A percentile compares a stretch with the other conserved stretches of the same genome.
phyloP scores from a whole-genome alignment of 2,329 filamentous ascomycete species.

The Diaporthe citriasiana region DNA sequence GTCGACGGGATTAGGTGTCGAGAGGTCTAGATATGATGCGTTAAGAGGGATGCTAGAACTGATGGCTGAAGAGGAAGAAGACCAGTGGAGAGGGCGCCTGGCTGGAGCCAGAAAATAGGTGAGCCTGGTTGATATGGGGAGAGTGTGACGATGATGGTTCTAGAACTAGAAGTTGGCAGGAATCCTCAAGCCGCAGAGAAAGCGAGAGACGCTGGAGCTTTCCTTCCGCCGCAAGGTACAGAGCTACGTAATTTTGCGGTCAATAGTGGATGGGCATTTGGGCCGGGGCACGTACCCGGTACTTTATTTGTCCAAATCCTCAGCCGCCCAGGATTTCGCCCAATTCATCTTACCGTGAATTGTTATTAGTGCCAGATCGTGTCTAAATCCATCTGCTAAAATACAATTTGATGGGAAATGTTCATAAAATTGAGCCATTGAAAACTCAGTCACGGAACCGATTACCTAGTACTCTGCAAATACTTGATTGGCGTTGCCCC shows the following conservation, averaged over 20 bases:
- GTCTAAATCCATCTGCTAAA: neutral
- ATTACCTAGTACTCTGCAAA: no score
- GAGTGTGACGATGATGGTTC: constrained; percentile 28
- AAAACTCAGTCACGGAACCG: no score
- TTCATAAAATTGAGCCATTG: neutral
- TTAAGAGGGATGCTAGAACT: neutral
- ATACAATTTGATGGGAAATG: no score
- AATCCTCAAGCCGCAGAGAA: neutral
- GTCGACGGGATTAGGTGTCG: neutral
- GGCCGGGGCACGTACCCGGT: neutral
- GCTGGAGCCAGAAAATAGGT: neutral
- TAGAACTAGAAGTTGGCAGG: constrained; percentile 32
- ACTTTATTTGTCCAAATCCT: neutral
- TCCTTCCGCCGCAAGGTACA: constrained; percentile 5
- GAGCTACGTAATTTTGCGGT: constrained; percentile 32
- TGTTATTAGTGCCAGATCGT: neutral
- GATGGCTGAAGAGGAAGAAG: neutral
- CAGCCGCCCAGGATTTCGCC: neutral
- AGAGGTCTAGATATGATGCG: neutral
- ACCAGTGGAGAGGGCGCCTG: neutral
- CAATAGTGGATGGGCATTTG: neutral
- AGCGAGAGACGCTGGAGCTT: constrained; percentile 24
- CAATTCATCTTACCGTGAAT: neutral
- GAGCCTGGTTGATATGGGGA: neutral
- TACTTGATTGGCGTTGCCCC: neutral